phyloP scores from a whole-genome alignment of 1,284 basidiomycete species.

The Apiotrichum domesticum region DNA sequence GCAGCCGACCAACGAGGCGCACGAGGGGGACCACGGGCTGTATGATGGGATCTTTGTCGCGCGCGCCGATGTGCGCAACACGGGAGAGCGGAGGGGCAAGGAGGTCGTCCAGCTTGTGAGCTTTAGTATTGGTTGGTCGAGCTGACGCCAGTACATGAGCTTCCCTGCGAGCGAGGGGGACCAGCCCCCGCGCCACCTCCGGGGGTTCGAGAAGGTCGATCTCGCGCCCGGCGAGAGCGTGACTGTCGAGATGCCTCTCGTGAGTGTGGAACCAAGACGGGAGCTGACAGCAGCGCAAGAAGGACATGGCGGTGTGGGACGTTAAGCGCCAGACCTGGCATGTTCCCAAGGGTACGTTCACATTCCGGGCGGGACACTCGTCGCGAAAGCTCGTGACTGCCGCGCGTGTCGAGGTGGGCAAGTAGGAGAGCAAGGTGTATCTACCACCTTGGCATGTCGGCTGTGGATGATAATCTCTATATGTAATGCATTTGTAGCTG shows the following conservation, averaged over 20 bases:
- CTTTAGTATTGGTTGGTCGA: too few species aligned
- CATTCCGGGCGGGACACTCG: conserved; percentile 38
- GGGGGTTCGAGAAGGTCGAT: conserved; percentile 43
- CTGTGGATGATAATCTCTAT: not conserved
- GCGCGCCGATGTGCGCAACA: conserved; percentile 46
- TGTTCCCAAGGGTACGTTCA: conserved; percentile 40
- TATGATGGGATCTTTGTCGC: conserved; percentile 44
- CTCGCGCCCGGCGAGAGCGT: conserved; percentile 34
- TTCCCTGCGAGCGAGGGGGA: conserved; percentile 42
- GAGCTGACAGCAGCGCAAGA: conserved; percentile 35
- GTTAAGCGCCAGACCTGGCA: conserved; percentile 43
- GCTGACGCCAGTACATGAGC: conserved; percentile 39
- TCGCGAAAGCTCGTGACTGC: conserved; percentile 33
- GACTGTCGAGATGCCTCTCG: conserved; percentile 41
- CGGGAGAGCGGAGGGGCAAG: conserved; percentile 41
- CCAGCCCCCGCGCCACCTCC: conserved; percentile 42
- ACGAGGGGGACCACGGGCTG: conserved; percentile 31
- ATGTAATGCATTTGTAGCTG: not conserved
- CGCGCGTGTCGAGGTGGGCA: not conserved
- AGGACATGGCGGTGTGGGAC: conserved; percentile 49
- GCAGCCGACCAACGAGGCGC: conserved; percentile 47
- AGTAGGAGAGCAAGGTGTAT: too few species aligned
- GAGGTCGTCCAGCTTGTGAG: conserved; percentile 49
- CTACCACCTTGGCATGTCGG: too few species aligned
- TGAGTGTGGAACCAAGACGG: conserved; percentile 17